Conservation (phyloP, 306 rosid species). For the Ormosia semicastrata region DNA sequence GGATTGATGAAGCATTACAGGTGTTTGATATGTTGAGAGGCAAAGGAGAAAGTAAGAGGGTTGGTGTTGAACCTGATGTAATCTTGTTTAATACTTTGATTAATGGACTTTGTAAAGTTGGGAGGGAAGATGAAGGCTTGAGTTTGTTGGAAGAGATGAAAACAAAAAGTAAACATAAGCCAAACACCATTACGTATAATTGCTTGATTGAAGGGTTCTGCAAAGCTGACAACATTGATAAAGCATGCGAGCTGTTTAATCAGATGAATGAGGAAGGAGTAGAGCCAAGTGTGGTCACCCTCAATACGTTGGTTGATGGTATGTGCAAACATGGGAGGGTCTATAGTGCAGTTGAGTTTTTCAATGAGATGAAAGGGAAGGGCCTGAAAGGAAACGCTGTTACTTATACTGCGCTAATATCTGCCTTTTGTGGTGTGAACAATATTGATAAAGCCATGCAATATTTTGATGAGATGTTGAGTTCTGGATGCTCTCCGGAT, state of each 20-base stretch:
- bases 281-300: constrained; percentile 60
- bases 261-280: constrained; percentile 61
- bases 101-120: constrained; percentile 84
- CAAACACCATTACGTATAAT: constrained; percentile 60
- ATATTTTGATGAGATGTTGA: constrained; percentile 58
- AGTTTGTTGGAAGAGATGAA: constrained; percentile 67
- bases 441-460: constrained; percentile 67
- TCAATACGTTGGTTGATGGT: constrained; percentile 67
- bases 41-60: constrained; percentile 23
- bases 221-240: constrained; percentile 61
- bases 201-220: constrained; percentile 76
- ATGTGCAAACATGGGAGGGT: constrained; percentile 69
- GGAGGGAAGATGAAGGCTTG: constrained; percentile 77
- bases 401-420: constrained; percentile 59
- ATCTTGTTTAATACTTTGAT: constrained; percentile 64
- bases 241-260: constrained; percentile 49
- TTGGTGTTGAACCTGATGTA: constrained; percentile 58
- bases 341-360: constrained; percentile 57
- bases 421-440: constrained; percentile 71
- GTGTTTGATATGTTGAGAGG: constrained; percentile 58
- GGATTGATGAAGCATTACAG: constrained; percentile 63
- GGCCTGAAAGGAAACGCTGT: constrained; percentile 59
- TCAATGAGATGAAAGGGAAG: constrained; percentile 51
- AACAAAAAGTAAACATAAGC: constrained; percentile 36
- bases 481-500: constrained; percentile 58